These are phyloP conservation scores for Plasmodium cynomolgi DNA, from an alignment of 169 alveolate genomes.

Conservation along the genomic window DNA sequence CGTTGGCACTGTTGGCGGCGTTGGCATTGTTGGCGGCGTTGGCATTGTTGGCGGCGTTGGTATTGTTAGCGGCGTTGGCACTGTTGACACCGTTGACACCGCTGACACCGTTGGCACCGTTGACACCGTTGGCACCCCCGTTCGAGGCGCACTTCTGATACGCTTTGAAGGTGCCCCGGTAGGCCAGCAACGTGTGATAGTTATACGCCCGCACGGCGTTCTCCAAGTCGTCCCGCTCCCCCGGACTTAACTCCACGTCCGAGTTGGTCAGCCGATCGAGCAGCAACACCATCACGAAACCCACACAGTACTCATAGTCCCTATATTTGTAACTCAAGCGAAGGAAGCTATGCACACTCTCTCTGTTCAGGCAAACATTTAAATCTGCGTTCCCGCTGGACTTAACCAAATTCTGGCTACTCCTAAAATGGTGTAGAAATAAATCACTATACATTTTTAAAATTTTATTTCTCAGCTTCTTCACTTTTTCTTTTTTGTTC, in stretches of 20 bases:
- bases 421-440: slow-evolving; percentile 6
- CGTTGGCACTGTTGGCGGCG: no score
- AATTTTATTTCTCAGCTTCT: slow-evolving; percentile 14
- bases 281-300: slow-evolving; percentile 31
- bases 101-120: not conserved
- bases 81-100: not conserved
- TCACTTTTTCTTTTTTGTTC: slow-evolving; percentile 6
- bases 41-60: no score
- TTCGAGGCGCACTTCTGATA: not conserved
- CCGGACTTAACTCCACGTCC: slow-evolving; percentile 16
- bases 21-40: no score
- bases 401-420: not conserved
- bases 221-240: slow-evolving; percentile 44
- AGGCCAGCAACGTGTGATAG: slow-evolving; percentile 11
- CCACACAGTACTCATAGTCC: slow-evolving; percentile 25
- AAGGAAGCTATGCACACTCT: slow-evolving; percentile 25
- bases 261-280: slow-evolving; percentile 31
- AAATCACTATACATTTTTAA: slow-evolving; percentile 31
- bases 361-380: slow-evolving; percentile 11
- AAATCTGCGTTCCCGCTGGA: not conserved
- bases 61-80: not conserved
- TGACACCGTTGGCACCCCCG: not conserved
- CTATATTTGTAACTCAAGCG: slow-evolving; percentile 10
- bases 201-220: slow-evolving; percentile 17
- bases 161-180: slow-evolving; percentile 24